Evolutionary conservation across 345 rosid species (phyloP).

Genomic region (Tarenaya hassleriana): DNA sequence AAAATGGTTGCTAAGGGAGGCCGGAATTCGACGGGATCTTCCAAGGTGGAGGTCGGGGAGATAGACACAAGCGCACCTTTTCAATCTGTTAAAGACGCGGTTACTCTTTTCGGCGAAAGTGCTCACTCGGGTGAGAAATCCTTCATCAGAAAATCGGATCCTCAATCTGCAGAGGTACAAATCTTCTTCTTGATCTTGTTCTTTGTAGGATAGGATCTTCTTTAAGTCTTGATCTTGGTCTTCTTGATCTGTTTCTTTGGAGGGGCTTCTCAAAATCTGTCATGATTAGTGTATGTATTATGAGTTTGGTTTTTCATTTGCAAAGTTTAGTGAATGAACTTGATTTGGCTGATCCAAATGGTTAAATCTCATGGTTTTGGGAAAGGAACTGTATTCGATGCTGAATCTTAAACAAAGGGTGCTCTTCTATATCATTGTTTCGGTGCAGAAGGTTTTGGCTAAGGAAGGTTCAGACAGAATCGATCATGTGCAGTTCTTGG

Average conservation of each 20-base stretch:
- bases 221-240: no score
- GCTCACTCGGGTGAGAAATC: conserved; percentile 79
- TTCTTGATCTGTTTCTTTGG: no score
- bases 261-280: no score
- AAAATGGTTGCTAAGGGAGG: conserved; percentile 71
- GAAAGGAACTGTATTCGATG: no score
- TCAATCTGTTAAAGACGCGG: conserved; percentile 96
- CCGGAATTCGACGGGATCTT: conserved; percentile 43
- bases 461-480: conserved; percentile 70
- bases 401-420: no score
- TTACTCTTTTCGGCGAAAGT: conserved; percentile 81
- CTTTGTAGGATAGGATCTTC: no score
- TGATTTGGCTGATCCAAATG: no score
- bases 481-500: no score
- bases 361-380: no score
- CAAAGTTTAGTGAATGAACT: no score
- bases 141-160: conserved; percentile 48
- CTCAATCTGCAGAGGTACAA: conserved; percentile 82
- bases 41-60: conserved; percentile 88
- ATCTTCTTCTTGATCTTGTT: neutral
- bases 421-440: conserved; percentile 9
- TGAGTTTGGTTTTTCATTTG: no score
- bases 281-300: no score
- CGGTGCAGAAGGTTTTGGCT: conserved; percentile 59
- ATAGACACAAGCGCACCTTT: conserved; percentile 95